Evolutionary conservation across 176 grass and related monocot species (phyloP).

Genomic region (Ensete ventricosum): DNA sequence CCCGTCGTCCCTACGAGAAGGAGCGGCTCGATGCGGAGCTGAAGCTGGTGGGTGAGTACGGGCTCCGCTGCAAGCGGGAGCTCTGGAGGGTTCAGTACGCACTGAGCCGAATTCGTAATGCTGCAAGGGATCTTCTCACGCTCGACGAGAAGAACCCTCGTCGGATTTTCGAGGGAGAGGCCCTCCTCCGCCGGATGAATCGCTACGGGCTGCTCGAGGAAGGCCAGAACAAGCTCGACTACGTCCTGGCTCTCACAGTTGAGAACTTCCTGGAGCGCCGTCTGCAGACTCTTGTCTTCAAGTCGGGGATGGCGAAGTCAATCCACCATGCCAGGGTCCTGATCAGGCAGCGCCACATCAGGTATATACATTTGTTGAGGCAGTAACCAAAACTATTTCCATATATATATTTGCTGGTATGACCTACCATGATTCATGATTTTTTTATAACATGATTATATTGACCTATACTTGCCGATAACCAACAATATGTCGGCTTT

Average conservation of each 20-base stretch:
- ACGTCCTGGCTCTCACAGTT: constrained; percentile 37
- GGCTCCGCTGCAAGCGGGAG: constrained; percentile 33
- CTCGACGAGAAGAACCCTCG: constrained; percentile 37
- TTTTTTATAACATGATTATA: too few species aligned
- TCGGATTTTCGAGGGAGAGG: constrained; percentile 37
- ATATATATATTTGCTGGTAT: too few species aligned
- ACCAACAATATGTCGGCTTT: too few species aligned
- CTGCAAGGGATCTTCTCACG: constrained; percentile 33
- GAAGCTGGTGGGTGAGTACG: constrained; percentile 47
- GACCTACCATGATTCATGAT: too few species aligned
- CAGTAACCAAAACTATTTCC: too few species aligned
- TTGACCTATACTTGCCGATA: too few species aligned
- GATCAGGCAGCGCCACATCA: constrained; percentile 46
- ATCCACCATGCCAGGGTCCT: constrained; percentile 56
- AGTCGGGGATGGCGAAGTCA: constrained; percentile 52
- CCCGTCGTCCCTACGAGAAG: constrained; percentile 66
- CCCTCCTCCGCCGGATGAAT: constrained; percentile 36
- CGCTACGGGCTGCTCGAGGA: constrained; percentile 31
- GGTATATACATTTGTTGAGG: constrained; percentile 11
- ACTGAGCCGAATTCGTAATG: constrained; percentile 34
- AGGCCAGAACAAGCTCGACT: constrained; percentile 41
- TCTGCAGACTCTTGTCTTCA: constrained; percentile 48
- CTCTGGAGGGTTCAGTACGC: constrained; percentile 35
- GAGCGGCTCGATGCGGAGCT: constrained; percentile 62
- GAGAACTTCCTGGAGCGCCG: constrained; percentile 41